Percentiles rank a stretch among this genome's conserved stretches.
phyloP scores from a whole-genome alignment of 192 early-diverging fungal genomes.

The Kickxella alabastrina region DNA sequence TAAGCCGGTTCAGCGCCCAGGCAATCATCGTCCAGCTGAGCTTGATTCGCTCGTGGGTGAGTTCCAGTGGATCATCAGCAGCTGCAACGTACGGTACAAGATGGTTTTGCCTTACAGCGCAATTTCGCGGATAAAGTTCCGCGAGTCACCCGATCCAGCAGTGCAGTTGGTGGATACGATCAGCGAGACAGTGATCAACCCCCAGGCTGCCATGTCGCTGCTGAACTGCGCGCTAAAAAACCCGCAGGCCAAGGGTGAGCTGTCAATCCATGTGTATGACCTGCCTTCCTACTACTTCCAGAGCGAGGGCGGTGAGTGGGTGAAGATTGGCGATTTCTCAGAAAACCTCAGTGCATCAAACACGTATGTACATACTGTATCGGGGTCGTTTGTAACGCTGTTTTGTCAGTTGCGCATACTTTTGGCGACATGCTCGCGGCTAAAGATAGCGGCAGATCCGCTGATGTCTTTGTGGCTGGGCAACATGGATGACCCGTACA shows the following conservation, averaged over 20 bases:
- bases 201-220: conserved; percentile 36
- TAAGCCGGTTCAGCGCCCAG: conserved; percentile 48
- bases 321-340: conserved; percentile 43
- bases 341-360: conserved; percentile 33
- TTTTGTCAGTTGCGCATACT: conserved; percentile 46
- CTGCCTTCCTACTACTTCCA: conserved; percentile 38
- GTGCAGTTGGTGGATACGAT: conserved; percentile 24
- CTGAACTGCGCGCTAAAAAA: conserved; percentile 35
- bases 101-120: conserved; percentile 48
- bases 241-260: conserved; percentile 40
- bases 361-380: conserved; percentile 34
- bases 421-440: conserved; percentile 44
- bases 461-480: conserved; percentile 49
- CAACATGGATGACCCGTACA: conserved; percentile 49
- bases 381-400: conserved; percentile 32
- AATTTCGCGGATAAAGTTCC: conserved; percentile 44
- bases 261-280: conserved; percentile 47
- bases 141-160: conserved; percentile 37
- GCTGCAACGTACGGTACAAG: conserved; percentile 44
- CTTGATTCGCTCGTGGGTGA: conserved; percentile 49
- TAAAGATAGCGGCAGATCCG: conserved; percentile 42
- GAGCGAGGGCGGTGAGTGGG: conserved; percentile 31
- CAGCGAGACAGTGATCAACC: conserved; percentile 30
- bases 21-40: conserved; percentile 48
- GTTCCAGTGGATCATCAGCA: conserved; percentile 51